These are phyloP conservation scores for Primulina huaijiensis DNA, from an alignment of 257 asterid species.

Conservation along the genomic window DNA sequence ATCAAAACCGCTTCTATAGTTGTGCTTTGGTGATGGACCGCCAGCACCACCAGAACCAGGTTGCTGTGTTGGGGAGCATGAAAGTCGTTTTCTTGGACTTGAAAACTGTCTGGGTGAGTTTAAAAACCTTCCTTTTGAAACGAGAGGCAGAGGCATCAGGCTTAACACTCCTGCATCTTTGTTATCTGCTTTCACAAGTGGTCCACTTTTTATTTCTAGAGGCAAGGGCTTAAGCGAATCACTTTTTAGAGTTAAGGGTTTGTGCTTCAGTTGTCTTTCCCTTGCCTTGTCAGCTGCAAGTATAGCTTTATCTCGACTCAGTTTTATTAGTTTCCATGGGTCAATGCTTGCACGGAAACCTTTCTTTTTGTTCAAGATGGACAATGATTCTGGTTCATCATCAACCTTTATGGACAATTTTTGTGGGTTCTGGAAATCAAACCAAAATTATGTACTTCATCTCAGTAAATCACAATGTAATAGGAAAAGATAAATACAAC, in stretches of 20 bases:
- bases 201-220: slow-evolving; percentile 72
- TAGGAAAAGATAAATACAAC: slow-evolving; percentile 5
- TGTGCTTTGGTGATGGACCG: slow-evolving; percentile 53
- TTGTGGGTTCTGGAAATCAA: slow-evolving; percentile 46
- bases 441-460: background rate
- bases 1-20: slow-evolving; percentile 68
- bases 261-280: slow-evolving; percentile 54
- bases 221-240: slow-evolving; percentile 71
- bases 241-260: slow-evolving; percentile 26
- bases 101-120: slow-evolving; percentile 56
- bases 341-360: slow-evolving; percentile 83
- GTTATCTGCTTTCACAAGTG: slow-evolving; percentile 39
- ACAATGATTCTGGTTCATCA: slow-evolving; percentile 44
- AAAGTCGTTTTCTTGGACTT: slow-evolving; percentile 79
- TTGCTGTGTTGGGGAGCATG: slow-evolving; percentile 58
- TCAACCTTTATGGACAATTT: slow-evolving; percentile 75
- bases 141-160: slow-evolving; percentile 31
- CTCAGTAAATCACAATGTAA: background rate
- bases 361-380: slow-evolving; percentile 44
- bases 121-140: slow-evolving; percentile 37
- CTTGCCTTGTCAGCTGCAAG: slow-evolving; percentile 69
- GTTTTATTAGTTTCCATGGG: slow-evolving; percentile 84
- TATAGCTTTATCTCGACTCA: slow-evolving; percentile 81
- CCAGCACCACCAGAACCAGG: slow-evolving; percentile 12
- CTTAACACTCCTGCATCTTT: slow-evolving; percentile 30